Evolutionary conservation across 192 early-diverging fungal species (phyloP).

Genomic region (Backusella luteola): DNA sequence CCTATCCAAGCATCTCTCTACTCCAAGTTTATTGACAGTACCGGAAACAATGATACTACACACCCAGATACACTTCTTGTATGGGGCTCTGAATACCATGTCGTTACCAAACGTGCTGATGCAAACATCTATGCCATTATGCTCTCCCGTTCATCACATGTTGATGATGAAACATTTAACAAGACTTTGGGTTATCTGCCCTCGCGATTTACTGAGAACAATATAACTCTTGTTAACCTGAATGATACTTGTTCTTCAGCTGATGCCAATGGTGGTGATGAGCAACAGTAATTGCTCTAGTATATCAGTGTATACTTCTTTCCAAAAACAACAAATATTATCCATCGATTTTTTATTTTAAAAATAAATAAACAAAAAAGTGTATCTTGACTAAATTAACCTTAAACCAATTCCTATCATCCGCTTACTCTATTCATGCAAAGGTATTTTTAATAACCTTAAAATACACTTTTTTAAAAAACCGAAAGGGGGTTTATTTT

Average conservation of each 20-base stretch:
- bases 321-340: too few relatives aligned
- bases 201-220: not conserved
- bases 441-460: too few relatives aligned
- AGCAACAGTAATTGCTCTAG: not conserved
- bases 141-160: not conserved
- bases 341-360: not conserved
- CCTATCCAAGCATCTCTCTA: not conserved
- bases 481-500: too few relatives aligned
- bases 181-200: not conserved
- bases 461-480: too few relatives aligned
- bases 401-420: too few relatives aligned
- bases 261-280: not conserved
- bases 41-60: not conserved
- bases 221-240: not conserved
- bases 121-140: not conserved
- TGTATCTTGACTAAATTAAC: too few relatives aligned
- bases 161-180: slow-evolving; percentile 11
- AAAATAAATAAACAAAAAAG: too few relatives aligned
- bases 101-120: not conserved
- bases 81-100: not conserved
- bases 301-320: too few relatives aligned
- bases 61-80: not conserved
- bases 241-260: not conserved
- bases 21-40: not conserved
- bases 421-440: too few relatives aligned